These are phyloP conservation scores for Penicillium arizonense DNA, from an alignment of 495 filamentous ascomycete genomes.

Conservation along the genomic window DNA sequence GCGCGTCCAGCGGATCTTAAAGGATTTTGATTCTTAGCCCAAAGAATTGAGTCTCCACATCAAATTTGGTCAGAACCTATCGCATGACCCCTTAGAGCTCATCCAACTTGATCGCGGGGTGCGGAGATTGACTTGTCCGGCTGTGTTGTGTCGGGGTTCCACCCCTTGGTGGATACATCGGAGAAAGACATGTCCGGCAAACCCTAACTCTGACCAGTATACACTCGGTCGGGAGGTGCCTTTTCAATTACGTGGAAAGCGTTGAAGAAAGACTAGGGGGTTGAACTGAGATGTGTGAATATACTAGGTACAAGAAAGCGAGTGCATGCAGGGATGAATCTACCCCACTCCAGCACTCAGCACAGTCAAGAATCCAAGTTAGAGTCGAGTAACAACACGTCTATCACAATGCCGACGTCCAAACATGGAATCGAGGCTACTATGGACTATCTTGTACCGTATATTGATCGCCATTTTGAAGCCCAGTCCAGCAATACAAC, in stretches of 20 bases:
- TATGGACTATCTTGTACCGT: conserved; percentile 3
- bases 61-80: conserved; percentile 3
- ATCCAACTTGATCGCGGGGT: conserved; percentile 5
- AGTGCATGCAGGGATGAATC: too few species aligned
- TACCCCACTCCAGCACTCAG: too few species aligned
- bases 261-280: too few species aligned
- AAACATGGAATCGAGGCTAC: conserved; percentile 5
- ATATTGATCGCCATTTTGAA: conserved; percentile 5
- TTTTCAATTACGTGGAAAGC: too few species aligned
- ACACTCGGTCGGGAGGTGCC: too few species aligned
- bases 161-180: not conserved
- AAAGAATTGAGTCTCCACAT: conserved; percentile 2
- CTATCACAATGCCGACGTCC: conserved; percentile 3
- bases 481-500: not conserved
- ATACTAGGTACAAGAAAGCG: too few species aligned
- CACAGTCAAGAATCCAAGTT: not conserved
- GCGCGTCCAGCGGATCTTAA: conserved; percentile 16
- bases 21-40: not conserved
- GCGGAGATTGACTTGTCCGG: conserved; percentile 17
- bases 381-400: not conserved
- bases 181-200: conserved; percentile 21
- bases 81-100: conserved; percentile 5
- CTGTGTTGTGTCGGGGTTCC: not conserved
- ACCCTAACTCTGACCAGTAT: not conserved
- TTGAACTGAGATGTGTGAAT: too few species aligned